Base-by-base conservation (phyloP, 805 yeast species). In the Pachysolen tannophilus region DNA sequence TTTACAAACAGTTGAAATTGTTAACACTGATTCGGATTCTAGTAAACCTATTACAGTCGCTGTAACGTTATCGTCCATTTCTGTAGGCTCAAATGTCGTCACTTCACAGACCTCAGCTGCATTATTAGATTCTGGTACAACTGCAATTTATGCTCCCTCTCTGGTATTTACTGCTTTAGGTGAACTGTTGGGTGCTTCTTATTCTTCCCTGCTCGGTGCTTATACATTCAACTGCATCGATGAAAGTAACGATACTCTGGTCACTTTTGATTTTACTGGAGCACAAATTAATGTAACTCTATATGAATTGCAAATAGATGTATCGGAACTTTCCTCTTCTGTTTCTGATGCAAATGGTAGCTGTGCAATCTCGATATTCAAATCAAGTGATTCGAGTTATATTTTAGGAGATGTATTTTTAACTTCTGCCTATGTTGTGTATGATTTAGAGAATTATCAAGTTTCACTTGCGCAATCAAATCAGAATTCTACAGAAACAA, bases 401-500 rank as follows among this genome's bases (percentile, higher is more conserved):
- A 58, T 75, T 33, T 59, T 78, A 26, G 86, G 86, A 8, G 84
- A 77, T 49, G 67, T 68, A 33, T 71, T 79, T 50, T 56, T 78
- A 43, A 60, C 82, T 33, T 61, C 65, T 43, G 75, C 77, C 3
- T 77, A 75, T 51, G 63, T 75, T 15, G 79, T 74, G 11, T 75
- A 65, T 48, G 76, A 78, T 52, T 58, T 75, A 37, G 80, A 72
- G 28, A 68, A 67, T 50, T 58, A 55, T 33, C 65, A 70, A 44
- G 57, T 78, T 26, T 67, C 78, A 4, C 43, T 77, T 51, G 79
- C 72, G 17, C 68, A 63, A 47, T 63, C 63, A 11, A 44, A 42
- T 17, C 52, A 42, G 32, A 35, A 43, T 29, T 41, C 56, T 23
- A 32, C 28, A 21, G 35, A 33, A 4, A 34, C 24, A 21, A 50